Percentiles rank a stretch among this genome's conserved stretches.
Conservation (phyloP, 2,329 filamentous ascomycete genomes). For the Madurella fahalii region DNA sequence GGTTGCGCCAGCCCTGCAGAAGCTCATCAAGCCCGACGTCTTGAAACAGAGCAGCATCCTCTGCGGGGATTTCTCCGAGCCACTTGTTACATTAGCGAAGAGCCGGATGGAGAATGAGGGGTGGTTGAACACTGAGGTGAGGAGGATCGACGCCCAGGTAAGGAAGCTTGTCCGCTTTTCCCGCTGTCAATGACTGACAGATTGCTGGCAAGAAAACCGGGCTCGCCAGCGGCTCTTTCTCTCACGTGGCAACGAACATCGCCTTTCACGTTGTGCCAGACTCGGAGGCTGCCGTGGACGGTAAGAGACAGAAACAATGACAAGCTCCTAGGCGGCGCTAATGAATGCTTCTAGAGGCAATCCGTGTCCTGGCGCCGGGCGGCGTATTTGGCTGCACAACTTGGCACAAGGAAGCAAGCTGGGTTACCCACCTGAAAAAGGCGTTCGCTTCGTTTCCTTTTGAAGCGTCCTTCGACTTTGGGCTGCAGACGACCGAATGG, state of each 20-base stretch:
- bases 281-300: constrained; percentile 27
- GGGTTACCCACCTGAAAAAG: constrained; percentile 35
- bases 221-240: constrained; percentile 23
- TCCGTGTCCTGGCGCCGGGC: constrained; percentile 56
- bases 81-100: constrained; percentile 39
- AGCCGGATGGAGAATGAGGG: constrained; percentile 37
- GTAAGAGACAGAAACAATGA: constrained; percentile 5
- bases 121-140: constrained; percentile 45
- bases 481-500: constrained; percentile 39
- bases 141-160: constrained; percentile 45
- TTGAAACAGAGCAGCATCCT: constrained; percentile 43
- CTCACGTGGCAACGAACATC: constrained; percentile 27
- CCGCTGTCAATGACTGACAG: neutral
- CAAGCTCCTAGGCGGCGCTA: neutral
- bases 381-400: constrained; percentile 55
- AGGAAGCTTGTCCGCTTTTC: constrained; percentile 10
- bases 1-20: constrained; percentile 43
- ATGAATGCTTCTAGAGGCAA: constrained; percentile 41
- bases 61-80: constrained; percentile 45
- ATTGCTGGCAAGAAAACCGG: constrained; percentile 21
- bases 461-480: constrained; percentile 33
- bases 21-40: constrained; percentile 34
- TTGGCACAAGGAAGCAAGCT: constrained; percentile 33
- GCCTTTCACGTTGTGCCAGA: constrained; percentile 29
- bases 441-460: constrained; percentile 41